Evolutionary conservation across 208 protist species (phyloP).

Genomic region (Novymonas esmeraldas): DNA sequence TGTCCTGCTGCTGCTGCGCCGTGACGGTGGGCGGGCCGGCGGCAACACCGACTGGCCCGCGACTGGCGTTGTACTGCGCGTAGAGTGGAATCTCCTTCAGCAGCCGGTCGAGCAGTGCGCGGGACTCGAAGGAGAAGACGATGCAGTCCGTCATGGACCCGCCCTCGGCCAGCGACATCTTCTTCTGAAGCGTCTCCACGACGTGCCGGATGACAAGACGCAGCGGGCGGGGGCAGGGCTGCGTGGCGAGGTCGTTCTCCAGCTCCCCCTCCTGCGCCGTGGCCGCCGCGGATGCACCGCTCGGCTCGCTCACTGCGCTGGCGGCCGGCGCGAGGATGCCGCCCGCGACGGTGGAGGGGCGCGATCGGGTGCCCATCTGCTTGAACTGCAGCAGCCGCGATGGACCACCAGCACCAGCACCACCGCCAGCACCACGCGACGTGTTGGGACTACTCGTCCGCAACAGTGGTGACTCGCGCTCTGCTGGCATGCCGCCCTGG

Average conservation of each 20-base stretch:
- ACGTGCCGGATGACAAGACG: slow-evolving; percentile 79
- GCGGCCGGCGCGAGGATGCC: neutral
- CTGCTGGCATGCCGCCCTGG: neutral
- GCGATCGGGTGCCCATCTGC: slow-evolving; percentile 3
- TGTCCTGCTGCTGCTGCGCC: slow-evolving; percentile 11
- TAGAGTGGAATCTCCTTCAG: slow-evolving; percentile 86
- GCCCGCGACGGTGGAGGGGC: neutral
- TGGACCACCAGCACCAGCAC: neutral
- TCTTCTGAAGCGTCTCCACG: slow-evolving; percentile 54
- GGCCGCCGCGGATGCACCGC: neutral
- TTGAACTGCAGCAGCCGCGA: slow-evolving; percentile 31
- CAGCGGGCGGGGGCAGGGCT: slow-evolving; percentile 86
- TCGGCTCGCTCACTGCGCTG: neutral
- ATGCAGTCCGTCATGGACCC: slow-evolving; percentile 81
- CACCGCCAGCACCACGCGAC: neutral
- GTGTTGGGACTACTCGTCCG: neutral
- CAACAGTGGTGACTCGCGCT: slow-evolving; percentile 3
- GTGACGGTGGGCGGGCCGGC: neutral
- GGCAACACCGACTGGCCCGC: too few relatives aligned
- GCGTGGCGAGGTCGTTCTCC: slow-evolving; percentile 55
- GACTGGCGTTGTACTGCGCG: slow-evolving; percentile 35
- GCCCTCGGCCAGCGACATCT: slow-evolving; percentile 67
- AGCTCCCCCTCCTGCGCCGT: slow-evolving; percentile 34
- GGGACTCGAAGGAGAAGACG: slow-evolving; percentile 80
- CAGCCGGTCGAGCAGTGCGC: slow-evolving; percentile 76